Evolutionary conservation across 1,284 basidiomycete genomes (phyloP).

Genomic region (Inonotus hispidus): DNA sequence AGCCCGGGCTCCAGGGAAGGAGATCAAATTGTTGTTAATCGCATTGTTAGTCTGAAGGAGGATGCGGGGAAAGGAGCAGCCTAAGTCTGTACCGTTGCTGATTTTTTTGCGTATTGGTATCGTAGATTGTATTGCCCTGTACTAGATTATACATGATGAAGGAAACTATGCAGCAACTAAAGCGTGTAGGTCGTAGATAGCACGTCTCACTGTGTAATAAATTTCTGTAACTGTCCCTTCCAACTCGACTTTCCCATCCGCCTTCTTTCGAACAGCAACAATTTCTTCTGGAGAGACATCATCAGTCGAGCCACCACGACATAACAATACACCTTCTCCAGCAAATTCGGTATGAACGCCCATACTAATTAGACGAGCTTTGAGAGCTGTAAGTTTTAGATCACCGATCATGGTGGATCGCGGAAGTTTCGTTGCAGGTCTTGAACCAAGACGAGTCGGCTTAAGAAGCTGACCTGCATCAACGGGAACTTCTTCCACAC

Average conservation of each 20-base stretch:
- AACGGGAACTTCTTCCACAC: conserved; percentile 24
- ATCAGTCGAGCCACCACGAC: conserved; percentile 60
- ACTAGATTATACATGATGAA: neutral
- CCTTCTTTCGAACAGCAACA: conserved; percentile 86
- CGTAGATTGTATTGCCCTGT: too few species aligned
- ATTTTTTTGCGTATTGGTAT: neutral
- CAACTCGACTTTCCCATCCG: conserved; percentile 76
- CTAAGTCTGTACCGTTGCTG: neutral
- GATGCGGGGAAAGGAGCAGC: conserved; percentile 70
- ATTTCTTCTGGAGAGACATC: conserved; percentile 42
- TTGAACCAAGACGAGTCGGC: conserved; percentile 50
- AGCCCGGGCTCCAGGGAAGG: conserved; percentile 48
- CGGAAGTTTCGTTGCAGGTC: conserved; percentile 57
- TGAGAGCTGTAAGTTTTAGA: conserved; percentile 83
- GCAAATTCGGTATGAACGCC: conserved; percentile 87
- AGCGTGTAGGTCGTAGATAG: conserved; percentile 87
- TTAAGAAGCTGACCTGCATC: conserved; percentile 24
- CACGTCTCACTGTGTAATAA: conserved; percentile 82
- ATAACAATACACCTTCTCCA: conserved; percentile 93
- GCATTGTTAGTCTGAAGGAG: conserved; percentile 94
- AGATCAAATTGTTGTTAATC: conserved; percentile 84
- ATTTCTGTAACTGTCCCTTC: conserved; percentile 86
- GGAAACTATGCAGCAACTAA: conserved; percentile 61
- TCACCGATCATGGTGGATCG: conserved; percentile 95
- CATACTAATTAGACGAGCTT: conserved; percentile 65